Percentiles rank a stretch among this genome's conserved stretches.
Evolutionary conservation across 148 eudicot species (phyloP).

Genomic region (Nepenthes mirabilis): DNA sequence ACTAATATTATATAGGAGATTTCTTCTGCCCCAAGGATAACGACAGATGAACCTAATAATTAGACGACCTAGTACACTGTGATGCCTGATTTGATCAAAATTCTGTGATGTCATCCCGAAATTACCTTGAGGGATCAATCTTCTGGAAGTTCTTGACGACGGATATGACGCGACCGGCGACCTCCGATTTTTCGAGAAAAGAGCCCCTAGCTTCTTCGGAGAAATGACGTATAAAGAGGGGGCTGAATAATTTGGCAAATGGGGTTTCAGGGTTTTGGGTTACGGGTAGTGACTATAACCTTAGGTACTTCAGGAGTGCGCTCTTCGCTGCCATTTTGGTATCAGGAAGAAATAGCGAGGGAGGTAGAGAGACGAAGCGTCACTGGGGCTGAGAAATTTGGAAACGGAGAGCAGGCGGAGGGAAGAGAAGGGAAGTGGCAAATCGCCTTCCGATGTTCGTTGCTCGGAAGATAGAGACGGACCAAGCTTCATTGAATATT

Average conservation of each 20-base stretch:
- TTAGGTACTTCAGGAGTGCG: constrained; percentile 55
- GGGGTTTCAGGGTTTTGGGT: constrained; percentile 27
- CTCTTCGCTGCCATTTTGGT: constrained; percentile 35
- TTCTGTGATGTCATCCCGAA: too few relatives aligned
- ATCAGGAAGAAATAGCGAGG: not conserved
- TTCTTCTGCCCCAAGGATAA: too few relatives aligned
- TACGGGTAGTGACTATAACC: constrained; percentile 24
- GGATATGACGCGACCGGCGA: constrained; percentile 63
- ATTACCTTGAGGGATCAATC: constrained; percentile 84
- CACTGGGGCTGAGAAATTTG: too few relatives aligned
- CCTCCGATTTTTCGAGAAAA: constrained; percentile 90
- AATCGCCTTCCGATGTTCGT: too few relatives aligned
- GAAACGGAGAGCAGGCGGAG: too few relatives aligned
- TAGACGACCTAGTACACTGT: too few relatives aligned
- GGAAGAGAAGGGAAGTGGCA: too few relatives aligned
- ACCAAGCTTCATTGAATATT: too few relatives aligned
- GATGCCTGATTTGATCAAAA: too few relatives aligned
- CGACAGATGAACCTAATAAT: too few relatives aligned
- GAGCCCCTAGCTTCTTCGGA: constrained; percentile 71
- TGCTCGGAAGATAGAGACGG: too few relatives aligned
- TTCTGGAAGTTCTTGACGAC: constrained; percentile 90
- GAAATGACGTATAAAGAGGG: constrained; percentile 37
- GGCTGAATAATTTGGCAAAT: constrained; percentile 12
- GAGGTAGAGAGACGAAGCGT: not conserved
- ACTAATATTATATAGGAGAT: too few relatives aligned